Evolutionary conservation across 129 eudicot species (phyloP).

Genomic region (Pulicaria dysenterica): DNA sequence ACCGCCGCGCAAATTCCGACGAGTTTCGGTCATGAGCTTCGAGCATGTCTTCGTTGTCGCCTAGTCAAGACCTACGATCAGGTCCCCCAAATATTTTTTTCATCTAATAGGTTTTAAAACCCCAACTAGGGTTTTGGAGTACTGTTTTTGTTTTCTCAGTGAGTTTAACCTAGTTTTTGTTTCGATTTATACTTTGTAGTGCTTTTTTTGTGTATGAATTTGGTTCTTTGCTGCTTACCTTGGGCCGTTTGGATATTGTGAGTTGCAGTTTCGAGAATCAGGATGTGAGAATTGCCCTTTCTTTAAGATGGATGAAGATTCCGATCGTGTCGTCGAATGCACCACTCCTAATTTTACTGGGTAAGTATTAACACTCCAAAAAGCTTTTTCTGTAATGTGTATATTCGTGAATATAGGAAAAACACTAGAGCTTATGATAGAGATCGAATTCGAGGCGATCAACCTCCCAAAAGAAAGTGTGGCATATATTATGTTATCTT

Average conservation of each 20-base stretch:
- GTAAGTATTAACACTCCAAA: conserved; percentile 28
- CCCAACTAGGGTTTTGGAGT: conserved; percentile 16
- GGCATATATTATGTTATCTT: too few species aligned
- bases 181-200: background rate
- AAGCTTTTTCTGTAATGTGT: background rate
- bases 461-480: too few species aligned
- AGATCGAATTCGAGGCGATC: background rate
- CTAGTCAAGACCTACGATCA: conserved; percentile 95
- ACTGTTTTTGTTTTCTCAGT: background rate
- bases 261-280: conserved; percentile 66
- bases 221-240: conserved; percentile 8
- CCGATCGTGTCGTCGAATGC: conserved; percentile 82
- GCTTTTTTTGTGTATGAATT: background rate
- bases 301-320: conserved; percentile 89
- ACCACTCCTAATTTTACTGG: conserved; percentile 96
- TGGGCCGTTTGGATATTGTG: conserved; percentile 11
- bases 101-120: background rate
- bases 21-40: conserved; percentile 96
- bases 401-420: background rate
- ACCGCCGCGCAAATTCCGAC: conserved; percentile 88
- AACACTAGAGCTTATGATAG: background rate
- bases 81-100: conserved; percentile 34
- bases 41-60: conserved; percentile 96
- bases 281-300: conserved; percentile 98
- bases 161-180: background rate